Evolutionary conservation across 305 asterid species (phyloP), one percentile per base, ranked within the genome.

Genomic region (Fraxinus greggii): DNA sequence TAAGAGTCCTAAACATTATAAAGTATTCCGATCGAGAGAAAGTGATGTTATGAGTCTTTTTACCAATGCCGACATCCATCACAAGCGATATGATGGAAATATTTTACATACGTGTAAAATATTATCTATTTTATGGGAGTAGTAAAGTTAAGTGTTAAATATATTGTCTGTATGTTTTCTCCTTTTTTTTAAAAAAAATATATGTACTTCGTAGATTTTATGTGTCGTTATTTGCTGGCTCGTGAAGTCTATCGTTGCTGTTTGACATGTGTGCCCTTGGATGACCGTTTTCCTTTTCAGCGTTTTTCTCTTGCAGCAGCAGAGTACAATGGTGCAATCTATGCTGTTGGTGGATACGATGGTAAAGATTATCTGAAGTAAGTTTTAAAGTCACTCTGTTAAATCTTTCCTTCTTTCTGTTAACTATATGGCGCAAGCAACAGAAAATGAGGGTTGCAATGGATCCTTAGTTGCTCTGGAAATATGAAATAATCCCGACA

Each of bases 341-440:
- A 93, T 80, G 96, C 93, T 81, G 93, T 89, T 82, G 97, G 98
- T 67, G 98, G 98, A 85, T 93, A 77, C 82, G 92, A 92, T 75
- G 97, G 97, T 78, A 48, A 6, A 32, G 85, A 83, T n/a, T 94
- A 93, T 87, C 78, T 92, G 91, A 88, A 84, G 98, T 93, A 87
- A 88, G 95, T 83, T 80, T 23, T 17, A 17, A 51, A 51, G 61
- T 51, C 23, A 51, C 61, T 48, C 0, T 5, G 8, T 17, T 51
- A 17, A 4, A 51, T 51, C 21, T 51, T 51, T 51, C 23, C 8
- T 17, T 51, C 23, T 51, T 51, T 51, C 61, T 51, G 61, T 51
- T 48, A 48, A 48, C 8, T 4, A 45, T 45, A 45, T 13, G 23
- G 61, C 19, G 9, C 61, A 51, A 51, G 23, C 61, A 51, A 51